Conservation (phyloP, 345 rosid genomes). For the Eucalyptus albens region DNA sequence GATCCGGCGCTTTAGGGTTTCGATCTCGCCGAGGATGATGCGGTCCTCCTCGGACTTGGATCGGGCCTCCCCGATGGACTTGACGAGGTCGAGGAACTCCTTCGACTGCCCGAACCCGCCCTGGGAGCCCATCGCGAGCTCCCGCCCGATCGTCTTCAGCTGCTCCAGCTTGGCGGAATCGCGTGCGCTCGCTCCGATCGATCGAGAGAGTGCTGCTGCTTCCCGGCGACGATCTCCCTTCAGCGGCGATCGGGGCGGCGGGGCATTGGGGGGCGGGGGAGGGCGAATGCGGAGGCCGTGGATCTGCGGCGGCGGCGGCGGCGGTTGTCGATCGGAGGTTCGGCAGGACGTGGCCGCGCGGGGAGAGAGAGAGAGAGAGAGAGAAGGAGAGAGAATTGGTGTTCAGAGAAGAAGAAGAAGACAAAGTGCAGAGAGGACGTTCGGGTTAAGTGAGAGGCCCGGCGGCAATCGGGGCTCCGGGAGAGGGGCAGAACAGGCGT, state of each 20-base stretch:
- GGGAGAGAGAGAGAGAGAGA: neutral
- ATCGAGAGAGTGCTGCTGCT: too few relatives aligned
- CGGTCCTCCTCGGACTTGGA: constrained; percentile 99
- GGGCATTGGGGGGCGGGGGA: neutral
- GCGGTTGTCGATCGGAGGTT: neutral
- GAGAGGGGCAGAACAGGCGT: neutral
- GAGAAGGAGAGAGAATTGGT: neutral
- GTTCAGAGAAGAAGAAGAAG: neutral
- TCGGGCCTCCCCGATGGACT: constrained; percentile 97
- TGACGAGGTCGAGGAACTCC: constrained; percentile 92
- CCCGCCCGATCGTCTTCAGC: constrained; percentile 90
- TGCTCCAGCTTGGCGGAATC: constrained; percentile 51
- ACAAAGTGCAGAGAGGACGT: neutral
- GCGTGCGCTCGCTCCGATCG: neutral
- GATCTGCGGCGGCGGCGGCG: neutral
- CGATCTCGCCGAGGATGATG: constrained; percentile 86
- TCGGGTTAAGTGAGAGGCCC: neutral
- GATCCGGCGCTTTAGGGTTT: constrained; percentile 76
- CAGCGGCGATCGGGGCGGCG: neutral
- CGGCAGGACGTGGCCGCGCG: neutral
- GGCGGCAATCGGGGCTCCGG: neutral
- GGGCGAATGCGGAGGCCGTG: neutral
- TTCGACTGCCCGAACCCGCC: constrained; percentile 95
- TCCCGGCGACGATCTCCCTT: neutral
- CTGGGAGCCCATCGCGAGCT: constrained; percentile 98